phyloP scores from a whole-genome alignment of 1,284 basidiomycete genomes.

The Malassezia restricta region DNA sequence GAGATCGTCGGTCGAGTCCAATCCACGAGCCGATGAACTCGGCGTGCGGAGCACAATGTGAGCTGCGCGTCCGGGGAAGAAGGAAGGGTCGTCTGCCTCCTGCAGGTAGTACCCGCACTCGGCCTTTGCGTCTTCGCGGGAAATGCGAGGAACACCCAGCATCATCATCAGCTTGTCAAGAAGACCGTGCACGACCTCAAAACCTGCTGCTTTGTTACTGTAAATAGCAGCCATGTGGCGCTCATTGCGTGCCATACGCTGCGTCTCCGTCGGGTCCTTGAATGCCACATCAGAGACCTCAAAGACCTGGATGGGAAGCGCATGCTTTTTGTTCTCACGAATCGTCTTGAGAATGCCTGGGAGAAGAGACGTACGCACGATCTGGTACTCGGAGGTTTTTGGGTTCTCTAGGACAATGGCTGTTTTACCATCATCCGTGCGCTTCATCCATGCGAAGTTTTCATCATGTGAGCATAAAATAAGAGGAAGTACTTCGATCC shows the following conservation, averaged over 20 bases:
- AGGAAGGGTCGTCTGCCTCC: slow-evolving; percentile 74
- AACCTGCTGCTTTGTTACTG: slow-evolving; percentile 90
- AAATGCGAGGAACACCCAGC: slow-evolving; percentile 72
- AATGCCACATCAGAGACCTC: slow-evolving; percentile 86
- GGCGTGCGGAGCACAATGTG: slow-evolving; percentile 65
- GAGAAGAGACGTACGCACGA: slow-evolving; percentile 85
- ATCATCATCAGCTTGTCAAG: slow-evolving; percentile 89
- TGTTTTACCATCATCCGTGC: slow-evolving; percentile 63
- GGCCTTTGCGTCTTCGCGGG: slow-evolving; percentile 50
- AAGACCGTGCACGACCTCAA: slow-evolving; percentile 90
- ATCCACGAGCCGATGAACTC: slow-evolving; percentile 6
- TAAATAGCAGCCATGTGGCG: slow-evolving; percentile 79
- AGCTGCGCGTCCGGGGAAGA: slow-evolving; percentile 87
- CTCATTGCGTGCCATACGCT: slow-evolving; percentile 76
- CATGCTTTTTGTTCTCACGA: slow-evolving; percentile 85
- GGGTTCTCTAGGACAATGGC: slow-evolving; percentile 91
- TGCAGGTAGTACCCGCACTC: slow-evolving; percentile 80
- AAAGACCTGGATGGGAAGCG: slow-evolving; percentile 84
- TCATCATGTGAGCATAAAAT: slow-evolving; percentile 98
- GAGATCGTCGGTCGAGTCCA: slow-evolving; percentile 19
- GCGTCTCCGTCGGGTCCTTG: slow-evolving; percentile 59
- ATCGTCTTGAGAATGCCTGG: slow-evolving; percentile 93
- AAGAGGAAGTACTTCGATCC: slow-evolving; percentile 86
- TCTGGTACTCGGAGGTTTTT: slow-evolving; percentile 93
- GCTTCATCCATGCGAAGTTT: slow-evolving; percentile 87